Evolutionary conservation across 192 early-diverging fungal genomes (phyloP), one percentile per base, ranked within the genome.

Genomic region (Coemansia sp.): DNA sequence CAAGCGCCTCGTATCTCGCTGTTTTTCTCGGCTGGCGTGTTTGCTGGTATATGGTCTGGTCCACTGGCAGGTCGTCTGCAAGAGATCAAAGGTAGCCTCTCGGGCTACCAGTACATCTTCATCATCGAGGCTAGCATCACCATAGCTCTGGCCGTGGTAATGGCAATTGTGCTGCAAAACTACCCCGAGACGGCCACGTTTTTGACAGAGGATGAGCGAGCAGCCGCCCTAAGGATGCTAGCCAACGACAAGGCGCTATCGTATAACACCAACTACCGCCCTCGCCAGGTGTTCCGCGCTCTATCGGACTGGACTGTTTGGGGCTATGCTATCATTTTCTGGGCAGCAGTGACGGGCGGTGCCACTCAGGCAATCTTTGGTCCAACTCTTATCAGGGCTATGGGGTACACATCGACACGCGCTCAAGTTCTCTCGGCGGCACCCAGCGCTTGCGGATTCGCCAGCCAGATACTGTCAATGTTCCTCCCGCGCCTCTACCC

Each of bases 61-160:
- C 69, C 81, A 1, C 45, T 84, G 45, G 77, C 82, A 3, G 73
- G 62, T 2, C 57, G 69, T 3, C 69, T 81, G 66, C 66, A 71
- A 36, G 33, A 56, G 10, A 76, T 81, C 51, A 42, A 72, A 7
- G 73, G 73, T 14, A 61, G 59, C 13, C 65, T 73, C 26, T 24
- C 60, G 20, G 69, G 67, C 0, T 76, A 76, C 65, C 74, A 81
- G 71, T 73, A 85, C 68, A 73, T 87, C 3, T 87, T 88, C 64
- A 75, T 86, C 37, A 73, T 88, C 60, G 87, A 88, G 59, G 87
- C 86, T 7, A 31, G 64, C 14, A 71, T 85, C 45, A 87, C 86
- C 18, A 77, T 88, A 1, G 48, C 34, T 7, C 48, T 84, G 34
- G 85, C 79, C 0, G 34, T 76, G 0, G 20, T 71, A 40, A 79